Conservation (phyloP, 176 grass and related monocot species). For the Aegilops speltoides region DNA sequence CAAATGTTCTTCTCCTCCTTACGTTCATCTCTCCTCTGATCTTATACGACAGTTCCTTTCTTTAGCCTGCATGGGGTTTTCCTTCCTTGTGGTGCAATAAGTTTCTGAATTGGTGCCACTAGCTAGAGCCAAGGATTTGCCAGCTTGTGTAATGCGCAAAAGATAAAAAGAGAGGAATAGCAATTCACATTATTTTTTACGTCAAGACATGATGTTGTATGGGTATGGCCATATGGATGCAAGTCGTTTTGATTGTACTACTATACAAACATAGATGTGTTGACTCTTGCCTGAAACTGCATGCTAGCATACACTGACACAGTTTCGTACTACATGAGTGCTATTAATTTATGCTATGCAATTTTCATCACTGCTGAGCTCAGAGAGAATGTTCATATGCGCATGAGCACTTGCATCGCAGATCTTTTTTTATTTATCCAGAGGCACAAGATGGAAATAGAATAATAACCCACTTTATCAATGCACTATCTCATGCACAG, state of each 20-base stretch:
- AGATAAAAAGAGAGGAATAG: conserved; percentile 39
- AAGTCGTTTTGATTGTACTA: conserved; percentile 43
- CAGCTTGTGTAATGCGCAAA: conserved; percentile 37
- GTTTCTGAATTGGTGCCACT: conserved; percentile 53
- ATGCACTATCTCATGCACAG: conserved; percentile 39
- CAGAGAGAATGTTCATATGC: conserved; percentile 56
- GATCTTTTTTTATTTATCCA: conserved; percentile 41
- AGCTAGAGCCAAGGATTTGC: conserved; percentile 36
- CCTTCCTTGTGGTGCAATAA: conserved; percentile 51
- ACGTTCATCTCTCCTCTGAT: background rate
- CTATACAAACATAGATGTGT: conserved; percentile 30
- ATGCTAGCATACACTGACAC: conserved; percentile 39
- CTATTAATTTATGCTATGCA: conserved; percentile 48
- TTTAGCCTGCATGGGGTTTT: conserved; percentile 19
- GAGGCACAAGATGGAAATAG: conserved; percentile 33
- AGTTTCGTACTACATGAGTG: conserved; percentile 36
- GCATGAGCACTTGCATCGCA: conserved; percentile 39
- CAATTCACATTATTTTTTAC: conserved; percentile 13
- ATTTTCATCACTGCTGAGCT: conserved; percentile 53
- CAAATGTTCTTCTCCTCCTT: conserved; percentile 9
- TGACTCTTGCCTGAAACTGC: conserved; percentile 40
- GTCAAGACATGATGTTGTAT: conserved; percentile 24
- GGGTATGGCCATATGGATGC: conserved; percentile 14
- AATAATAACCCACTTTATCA: conserved; percentile 35
- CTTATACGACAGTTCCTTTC: conserved; percentile 28